Base-by-base conservation (phyloP, 1,284 basidiomycete genomes). In the Leccinum fuscescens region DNA sequence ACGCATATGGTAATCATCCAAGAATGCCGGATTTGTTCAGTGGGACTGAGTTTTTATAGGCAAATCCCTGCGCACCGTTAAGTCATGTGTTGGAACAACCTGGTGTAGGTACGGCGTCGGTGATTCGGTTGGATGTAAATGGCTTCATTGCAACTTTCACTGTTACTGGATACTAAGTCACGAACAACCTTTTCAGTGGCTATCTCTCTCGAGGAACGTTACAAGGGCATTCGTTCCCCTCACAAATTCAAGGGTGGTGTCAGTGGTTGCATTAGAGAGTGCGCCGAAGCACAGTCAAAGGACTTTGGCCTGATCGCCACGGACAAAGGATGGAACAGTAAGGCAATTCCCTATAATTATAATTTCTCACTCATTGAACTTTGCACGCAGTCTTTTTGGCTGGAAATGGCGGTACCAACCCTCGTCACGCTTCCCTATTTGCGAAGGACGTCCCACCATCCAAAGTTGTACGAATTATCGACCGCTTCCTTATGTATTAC, bases 241-340 rank as follows among this genome's bases (percentile, higher is more conserved):
- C 90, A 92, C 75, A 92, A 92, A 74, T 75, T 89, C 72, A 92
- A 92, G 73, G 89, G 89, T 15, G 90, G 90, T n/a, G 88, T 92
- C 2, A 86, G 83, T 39, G 90, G 90, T 14, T 92, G 88, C 66
- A 80, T 88, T 0, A 80, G 89, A 17, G 89, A 90, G 69, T 91
- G 89, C 64, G 89, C 89, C 0, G 90, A 92, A 72, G 89, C 90
- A 0, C 89, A 92, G 66, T 78, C 78, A 35, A 89, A 88, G 66
- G 90, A 92, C 73, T 92, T 92, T 68, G 90, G 90, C 24, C 74
- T 92, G 39, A 92, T 91, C 61, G 90, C 90, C 1, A 90, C 88
- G 0, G 85, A 86, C 78, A 35, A 89, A 88, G 88, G 88, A 17
- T 90, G 88, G 87, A 89, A 90, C 65, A 73, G 81, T 83, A 65